Evolutionary conservation across 2,329 filamentous ascomycete genomes (phyloP), one percentile per base, ranked within the genome.

Genomic region (Arthrobotrys conoides): DNA sequence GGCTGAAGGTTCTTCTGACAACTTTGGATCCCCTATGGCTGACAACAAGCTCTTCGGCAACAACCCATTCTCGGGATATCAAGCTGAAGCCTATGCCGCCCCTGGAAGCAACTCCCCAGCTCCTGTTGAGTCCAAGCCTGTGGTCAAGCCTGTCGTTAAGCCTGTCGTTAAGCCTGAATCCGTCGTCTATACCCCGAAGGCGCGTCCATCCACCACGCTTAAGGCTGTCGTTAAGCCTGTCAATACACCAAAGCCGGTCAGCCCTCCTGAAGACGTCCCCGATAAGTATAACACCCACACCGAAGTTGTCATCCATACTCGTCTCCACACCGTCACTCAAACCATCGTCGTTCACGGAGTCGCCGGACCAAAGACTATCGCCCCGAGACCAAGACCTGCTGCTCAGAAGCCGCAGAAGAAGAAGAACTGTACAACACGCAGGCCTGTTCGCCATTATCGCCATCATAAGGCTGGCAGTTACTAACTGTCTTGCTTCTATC

Each of bases 11-110:
- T 71, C 71, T 16, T 68, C 73, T 9, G 63, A 71, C 20, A 38
- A 27, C 30, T 63, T 41, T 22, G 41, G 51, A 10, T n/a, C 61
- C 20, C 68, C 68, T 18, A 53, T 78, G 75, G 68, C 75, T 18
- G 16, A 46, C 51, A 78, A 78, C 68, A 71, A 78, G 63, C 75
- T 78, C 36, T 44, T 78, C 22, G 75, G 75, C 20, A 69, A 78
- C 68, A 78, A 78, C 51, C 68, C 68, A 33, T 51, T 78, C 24
- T 78, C 75, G 5, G 22, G 46, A 8, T 78, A 78, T n/a, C 68
- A 71, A 30, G 63, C 63, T 9, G 24, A 41, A 6, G 27, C 68
- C 14, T 78, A 78, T 41, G 75, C 49, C 8, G 63, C 53, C 30
- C 49, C 75, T 22, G 73, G 73, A 18, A 41, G 30, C 36, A 71